These are phyloP conservation scores for Neurospora intermedia DNA, from an alignment of 495 filamentous ascomycete species.

Conservation along the genomic window DNA sequence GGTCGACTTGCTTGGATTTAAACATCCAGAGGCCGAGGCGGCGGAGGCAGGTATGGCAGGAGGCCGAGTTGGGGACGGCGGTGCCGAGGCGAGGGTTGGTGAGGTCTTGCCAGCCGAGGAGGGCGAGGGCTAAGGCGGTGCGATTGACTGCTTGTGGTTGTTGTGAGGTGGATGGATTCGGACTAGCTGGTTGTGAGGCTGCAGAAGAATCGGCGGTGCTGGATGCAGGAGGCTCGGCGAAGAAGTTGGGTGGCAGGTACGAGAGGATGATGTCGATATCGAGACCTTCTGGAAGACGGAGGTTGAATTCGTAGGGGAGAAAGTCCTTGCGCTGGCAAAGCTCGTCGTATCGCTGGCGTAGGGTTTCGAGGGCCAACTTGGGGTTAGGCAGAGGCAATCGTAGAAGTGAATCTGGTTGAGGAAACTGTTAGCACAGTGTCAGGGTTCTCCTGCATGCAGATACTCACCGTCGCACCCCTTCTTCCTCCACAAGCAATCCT, in stretches of 20 bases:
- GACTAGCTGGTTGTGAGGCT: slow-evolving; percentile 7
- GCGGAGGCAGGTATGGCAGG: slow-evolving; percentile 76
- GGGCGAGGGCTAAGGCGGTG: slow-evolving; percentile 60
- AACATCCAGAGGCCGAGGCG: slow-evolving; percentile 93
- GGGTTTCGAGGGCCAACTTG: slow-evolving; percentile 40
- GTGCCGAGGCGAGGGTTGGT: slow-evolving; percentile 45
- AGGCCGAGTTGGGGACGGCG: slow-evolving; percentile 52
- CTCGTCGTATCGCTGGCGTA: slow-evolving; percentile 53
- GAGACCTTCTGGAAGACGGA: slow-evolving; percentile 35
- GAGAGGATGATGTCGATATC: slow-evolving; percentile 39
- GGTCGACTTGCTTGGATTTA: slow-evolving; percentile 45
- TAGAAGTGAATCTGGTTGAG: slow-evolving; percentile 35
- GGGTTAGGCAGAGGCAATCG: slow-evolving; percentile 46
- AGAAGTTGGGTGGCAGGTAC: slow-evolving; percentile 37
- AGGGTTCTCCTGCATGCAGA: neutral
- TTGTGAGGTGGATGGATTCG: neutral
- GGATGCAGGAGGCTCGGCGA: slow-evolving; percentile 28
- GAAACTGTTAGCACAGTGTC: slow-evolving; percentile 35
- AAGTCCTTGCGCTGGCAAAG: slow-evolving; percentile 34
- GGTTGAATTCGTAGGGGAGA: slow-evolving; percentile 42
- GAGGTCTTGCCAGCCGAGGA: slow-evolving; percentile 78
- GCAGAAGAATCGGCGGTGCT: neutral
- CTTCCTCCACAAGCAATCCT: slow-evolving; percentile 76
- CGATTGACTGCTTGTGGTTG: slow-evolving; percentile 36
- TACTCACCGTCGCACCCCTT: slow-evolving; percentile 69